Percentiles rank a stretch among this genome's conserved stretches.
These are phyloP conservation scores for Ophiostoma novo-ulmi DNA, from an alignment of 2,329 filamentous ascomycete species.

Conservation along the genomic window DNA sequence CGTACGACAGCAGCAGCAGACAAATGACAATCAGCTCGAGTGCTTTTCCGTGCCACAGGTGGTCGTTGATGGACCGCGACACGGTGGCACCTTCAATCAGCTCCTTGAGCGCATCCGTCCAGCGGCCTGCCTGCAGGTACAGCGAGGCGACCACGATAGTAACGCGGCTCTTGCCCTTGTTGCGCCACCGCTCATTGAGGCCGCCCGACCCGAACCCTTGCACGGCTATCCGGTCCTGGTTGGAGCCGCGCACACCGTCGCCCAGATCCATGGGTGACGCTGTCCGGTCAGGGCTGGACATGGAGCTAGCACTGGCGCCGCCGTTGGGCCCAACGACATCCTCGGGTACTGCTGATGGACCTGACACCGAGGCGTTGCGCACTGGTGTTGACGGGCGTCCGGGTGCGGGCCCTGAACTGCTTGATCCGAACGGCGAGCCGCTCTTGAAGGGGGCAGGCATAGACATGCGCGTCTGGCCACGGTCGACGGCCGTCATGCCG, in stretches of 20 bases:
- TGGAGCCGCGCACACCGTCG: slow-evolving; percentile 47
- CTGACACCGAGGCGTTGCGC: slow-evolving; percentile 32
- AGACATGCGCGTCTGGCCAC: slow-evolving; percentile 67
- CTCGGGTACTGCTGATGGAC: neutral
- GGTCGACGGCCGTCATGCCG: slow-evolving; percentile 43
- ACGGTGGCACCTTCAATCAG: slow-evolving; percentile 73
- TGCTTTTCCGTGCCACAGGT: slow-evolving; percentile 96
- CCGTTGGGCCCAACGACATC: slow-evolving; percentile 25
- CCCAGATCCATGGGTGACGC: slow-evolving; percentile 36
- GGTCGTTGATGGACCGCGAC: slow-evolving; percentile 76
- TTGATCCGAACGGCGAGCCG: slow-evolving; percentile 40
- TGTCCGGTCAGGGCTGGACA: slow-evolving; percentile 37
- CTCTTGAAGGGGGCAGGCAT: slow-evolving; percentile 60
- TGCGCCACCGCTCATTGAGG: slow-evolving; percentile 69
- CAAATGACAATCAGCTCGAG: slow-evolving; percentile 81
- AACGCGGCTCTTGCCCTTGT: slow-evolving; percentile 73
- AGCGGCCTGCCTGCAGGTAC: slow-evolving; percentile 83
- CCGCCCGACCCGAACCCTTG: slow-evolving; percentile 68
- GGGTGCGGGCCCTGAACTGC: slow-evolving; percentile 44
- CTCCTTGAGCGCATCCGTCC: slow-evolving; percentile 81
- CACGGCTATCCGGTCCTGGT: slow-evolving; percentile 55
- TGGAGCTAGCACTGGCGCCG: slow-evolving; percentile 34
- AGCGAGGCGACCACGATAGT: slow-evolving; percentile 77
- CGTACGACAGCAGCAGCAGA: slow-evolving; percentile 78
- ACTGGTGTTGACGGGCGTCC: slow-evolving; percentile 48